phyloP scores from a whole-genome alignment of 2,329 filamentous ascomycete species.

The Talaromyces sp. region DNA sequence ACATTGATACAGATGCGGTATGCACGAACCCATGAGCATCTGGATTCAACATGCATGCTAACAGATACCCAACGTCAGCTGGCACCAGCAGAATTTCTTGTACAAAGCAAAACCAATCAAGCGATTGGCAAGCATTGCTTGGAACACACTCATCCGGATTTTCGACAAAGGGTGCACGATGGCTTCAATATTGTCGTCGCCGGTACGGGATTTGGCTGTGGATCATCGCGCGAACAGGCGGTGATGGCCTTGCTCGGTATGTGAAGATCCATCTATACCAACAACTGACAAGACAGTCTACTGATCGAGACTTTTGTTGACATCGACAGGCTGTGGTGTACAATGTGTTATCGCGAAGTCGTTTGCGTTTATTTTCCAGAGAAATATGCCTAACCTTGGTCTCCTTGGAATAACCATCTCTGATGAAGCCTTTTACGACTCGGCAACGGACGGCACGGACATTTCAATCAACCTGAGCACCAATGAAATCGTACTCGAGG shows the following conservation, averaged over 20 bases:
- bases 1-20: conserved; percentile 45
- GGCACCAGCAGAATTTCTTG: conserved; percentile 41
- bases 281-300: not conserved
- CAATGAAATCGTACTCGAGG: conserved; percentile 25
- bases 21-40: not conserved
- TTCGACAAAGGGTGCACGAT: conserved; percentile 38
- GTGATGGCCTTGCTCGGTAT: conserved; percentile 41
- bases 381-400: conserved; percentile 49
- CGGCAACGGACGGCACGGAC: conserved; percentile 34
- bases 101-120: conserved; percentile 32
- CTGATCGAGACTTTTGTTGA: not conserved
- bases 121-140: conserved; percentile 43
- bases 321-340: conserved; percentile 32
- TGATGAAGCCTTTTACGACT: conserved; percentile 42
- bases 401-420: conserved; percentile 45
- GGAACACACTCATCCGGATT: conserved; percentile 42
- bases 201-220: conserved; percentile 48
- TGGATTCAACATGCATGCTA: not conserved
- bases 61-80: conserved; percentile 29
- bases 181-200: conserved; percentile 47
- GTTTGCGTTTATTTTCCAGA: conserved; percentile 49
- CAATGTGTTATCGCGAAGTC: conserved; percentile 47
- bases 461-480: conserved; percentile 39
- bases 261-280: not conserved
- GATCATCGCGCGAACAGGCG: conserved; percentile 49